A percentile compares a stretch with the other conserved stretches of the same genome.
phyloP scores from a whole-genome alignment of 2,329 filamentous ascomycete genomes.

The Bipolaris bicolor region DNA sequence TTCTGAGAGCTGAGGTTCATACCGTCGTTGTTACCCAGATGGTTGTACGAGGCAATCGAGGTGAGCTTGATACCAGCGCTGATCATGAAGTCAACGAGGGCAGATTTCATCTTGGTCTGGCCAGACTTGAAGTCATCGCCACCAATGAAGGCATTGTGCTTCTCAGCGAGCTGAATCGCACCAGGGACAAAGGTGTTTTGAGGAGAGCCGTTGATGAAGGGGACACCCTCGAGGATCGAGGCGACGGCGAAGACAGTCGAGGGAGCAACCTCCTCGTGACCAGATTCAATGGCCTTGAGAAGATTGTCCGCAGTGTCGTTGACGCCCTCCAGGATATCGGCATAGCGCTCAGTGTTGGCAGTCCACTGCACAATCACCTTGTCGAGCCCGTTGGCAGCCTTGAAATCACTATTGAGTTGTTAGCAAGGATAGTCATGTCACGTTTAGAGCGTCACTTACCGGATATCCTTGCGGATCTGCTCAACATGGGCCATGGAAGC shows the following conservation, averaged over 20 bases:
- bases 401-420: constrained; percentile 70
- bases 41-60: constrained; percentile 98
- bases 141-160: constrained; percentile 87
- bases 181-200: constrained; percentile 99
- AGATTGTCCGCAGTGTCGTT: constrained; percentile 98
- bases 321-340: constrained; percentile 83
- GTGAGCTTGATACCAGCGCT: constrained; percentile 98
- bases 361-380: constrained; percentile 99
- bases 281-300: constrained; percentile 81
- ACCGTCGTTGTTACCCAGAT: constrained; percentile 98
- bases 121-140: constrained; percentile 99
- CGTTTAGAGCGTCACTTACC: constrained; percentile 55
- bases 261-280: constrained; percentile 89
- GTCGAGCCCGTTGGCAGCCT: constrained; percentile 80
- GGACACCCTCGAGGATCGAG: constrained; percentile 84
- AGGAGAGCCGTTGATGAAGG: constrained; percentile 99
- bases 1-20: constrained; percentile 97
- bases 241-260: constrained; percentile 97
- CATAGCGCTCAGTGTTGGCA: constrained; percentile 97
- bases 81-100: constrained; percentile 97
- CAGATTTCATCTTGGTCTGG: constrained; percentile 99
- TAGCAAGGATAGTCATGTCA: constrained; percentile 1
- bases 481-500: constrained; percentile 88
- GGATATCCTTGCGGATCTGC: constrained; percentile 90
- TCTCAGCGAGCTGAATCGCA: constrained; percentile 84